A percentile compares a stretch with the other conserved stretches of the same genome.
These are phyloP conservation scores for Jacaranda copaia DNA, from an alignment of 257 asterid species.

Conservation along the genomic window DNA sequence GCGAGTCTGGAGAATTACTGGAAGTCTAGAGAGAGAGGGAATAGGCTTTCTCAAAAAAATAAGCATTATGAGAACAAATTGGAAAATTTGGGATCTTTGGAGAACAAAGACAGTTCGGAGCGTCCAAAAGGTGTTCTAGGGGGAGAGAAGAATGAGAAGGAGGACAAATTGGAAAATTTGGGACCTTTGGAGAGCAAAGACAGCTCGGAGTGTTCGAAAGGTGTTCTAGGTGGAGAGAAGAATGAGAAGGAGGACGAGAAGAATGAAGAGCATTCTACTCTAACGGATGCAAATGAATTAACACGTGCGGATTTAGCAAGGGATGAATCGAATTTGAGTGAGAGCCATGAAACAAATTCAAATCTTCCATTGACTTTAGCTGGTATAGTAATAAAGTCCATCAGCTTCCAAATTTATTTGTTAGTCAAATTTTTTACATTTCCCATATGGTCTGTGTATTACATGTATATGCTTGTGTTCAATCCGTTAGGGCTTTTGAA, in stretches of 20 bases:
- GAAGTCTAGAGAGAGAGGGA: slow-evolving; percentile 37
- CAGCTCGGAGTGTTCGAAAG: slow-evolving; percentile 37
- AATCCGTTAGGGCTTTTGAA: slow-evolving; percentile 70
- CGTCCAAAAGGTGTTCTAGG: slow-evolving; percentile 20
- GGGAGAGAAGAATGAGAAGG: slow-evolving; percentile 31
- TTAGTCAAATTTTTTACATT: slow-evolving; percentile 47
- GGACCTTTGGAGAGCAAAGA: slow-evolving; percentile 32
- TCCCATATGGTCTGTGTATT: slow-evolving; percentile 61
- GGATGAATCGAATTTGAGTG: slow-evolving; percentile 49
- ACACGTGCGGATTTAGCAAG: slow-evolving; percentile 31
- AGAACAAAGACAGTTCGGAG: slow-evolving; percentile 37
- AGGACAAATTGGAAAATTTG: slow-evolving; percentile 35
- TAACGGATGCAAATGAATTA: slow-evolving; percentile 40
- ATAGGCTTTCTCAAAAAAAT: slow-evolving; percentile 37
- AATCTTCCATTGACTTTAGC: slow-evolving; percentile 50
- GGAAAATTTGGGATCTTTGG: slow-evolving; percentile 33
- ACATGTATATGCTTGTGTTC: slow-evolving; percentile 60
- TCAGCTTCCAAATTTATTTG: slow-evolving; percentile 61
- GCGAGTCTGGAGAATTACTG: slow-evolving; percentile 42
- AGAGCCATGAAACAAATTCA: slow-evolving; percentile 45
- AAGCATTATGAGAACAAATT: slow-evolving; percentile 37
- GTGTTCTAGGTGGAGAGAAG: slow-evolving; percentile 31
- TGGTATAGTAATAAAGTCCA: slow-evolving; percentile 58
- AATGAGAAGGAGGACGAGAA: too few relatives aligned
- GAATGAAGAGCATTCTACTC: slow-evolving; percentile 40